phyloP scores from a whole-genome alignment of 208 protist species.

The Naegleria lovaniensis region DNA sequence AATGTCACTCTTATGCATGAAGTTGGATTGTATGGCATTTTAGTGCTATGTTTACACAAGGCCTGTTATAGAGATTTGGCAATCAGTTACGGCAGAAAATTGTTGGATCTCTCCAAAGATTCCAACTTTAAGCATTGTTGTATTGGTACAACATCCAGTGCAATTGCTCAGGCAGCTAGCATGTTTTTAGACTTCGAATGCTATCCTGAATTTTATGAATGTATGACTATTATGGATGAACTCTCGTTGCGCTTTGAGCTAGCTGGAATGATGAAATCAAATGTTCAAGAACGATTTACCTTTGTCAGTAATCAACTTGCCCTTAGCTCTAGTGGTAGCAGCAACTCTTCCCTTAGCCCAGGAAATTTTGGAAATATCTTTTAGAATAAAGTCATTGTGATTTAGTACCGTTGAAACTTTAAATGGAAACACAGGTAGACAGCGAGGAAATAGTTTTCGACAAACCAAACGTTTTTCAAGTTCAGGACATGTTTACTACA shows the following conservation, averaged over 20 bases:
- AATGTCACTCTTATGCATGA: background rate
- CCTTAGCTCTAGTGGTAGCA: background rate
- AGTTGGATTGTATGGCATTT: background rate
- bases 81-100: background rate
- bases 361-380: no score
- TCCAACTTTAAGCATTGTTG: background rate
- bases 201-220: background rate
- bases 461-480: no score
- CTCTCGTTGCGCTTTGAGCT: background rate
- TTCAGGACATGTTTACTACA: background rate
- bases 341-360: background rate
- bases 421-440: no score
- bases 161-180: background rate
- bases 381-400: no score
- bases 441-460: background rate
- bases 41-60: background rate
- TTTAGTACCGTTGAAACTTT: no score
- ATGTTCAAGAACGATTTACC: background rate
- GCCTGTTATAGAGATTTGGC: background rate
- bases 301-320: background rate
- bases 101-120: background rate
- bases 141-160: background rate
- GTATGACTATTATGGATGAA: background rate
- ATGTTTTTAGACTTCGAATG: conserved; percentile 12
- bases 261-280: background rate